Base-by-base conservation (phyloP, 164 flowering plant genomes). In the Vitis cinerea region DNA sequence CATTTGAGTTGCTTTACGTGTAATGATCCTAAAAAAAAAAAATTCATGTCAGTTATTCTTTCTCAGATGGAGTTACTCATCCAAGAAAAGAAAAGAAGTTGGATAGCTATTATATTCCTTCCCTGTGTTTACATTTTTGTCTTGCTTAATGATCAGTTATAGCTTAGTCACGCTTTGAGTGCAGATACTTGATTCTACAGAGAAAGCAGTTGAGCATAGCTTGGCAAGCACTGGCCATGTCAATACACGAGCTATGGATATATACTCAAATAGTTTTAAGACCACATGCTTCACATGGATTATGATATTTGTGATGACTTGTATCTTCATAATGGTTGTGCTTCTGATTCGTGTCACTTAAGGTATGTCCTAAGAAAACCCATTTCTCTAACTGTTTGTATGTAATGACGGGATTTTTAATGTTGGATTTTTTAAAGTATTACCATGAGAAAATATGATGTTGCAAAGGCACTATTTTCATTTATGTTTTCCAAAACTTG, bases 131-230 rank as follows among this genome's bases (percentile, higher is more conserved):
- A 4, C 10, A 3, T 66, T 2, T 54, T 4, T 15, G 29, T 47
- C 50, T 8, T 27, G 10, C 48, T 19, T 67, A 8, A 51, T 15
- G 0, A 23, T 14, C 19, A 27, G 29, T 61, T 59, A 29, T 13
- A 57, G 16, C 37, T 37, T 64, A 15, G 66, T 27, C 8, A 11
- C 10, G 58, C 31, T 68, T 67, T 70, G 66, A 57, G 37, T 64
- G 68, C 93, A 94, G 99, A 75, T 95, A 71, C 93, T 95, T 49
- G 98, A 95, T 78, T 95, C 98, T 14, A 91, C 99, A 8, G 99
- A 93, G 83, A 84, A 83, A 72, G 97, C 98, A 27, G 88, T 95
- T 57, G 99, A 95, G 82, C 89, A 90, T 53, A 95, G 99, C 85
- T 76, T 95, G 79, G 97, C 97, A 62, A 85, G 90, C 81, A 91